Base-by-base conservation (phyloP, 2,329 filamentous ascomycete species). In the Fusarium citri region DNA sequence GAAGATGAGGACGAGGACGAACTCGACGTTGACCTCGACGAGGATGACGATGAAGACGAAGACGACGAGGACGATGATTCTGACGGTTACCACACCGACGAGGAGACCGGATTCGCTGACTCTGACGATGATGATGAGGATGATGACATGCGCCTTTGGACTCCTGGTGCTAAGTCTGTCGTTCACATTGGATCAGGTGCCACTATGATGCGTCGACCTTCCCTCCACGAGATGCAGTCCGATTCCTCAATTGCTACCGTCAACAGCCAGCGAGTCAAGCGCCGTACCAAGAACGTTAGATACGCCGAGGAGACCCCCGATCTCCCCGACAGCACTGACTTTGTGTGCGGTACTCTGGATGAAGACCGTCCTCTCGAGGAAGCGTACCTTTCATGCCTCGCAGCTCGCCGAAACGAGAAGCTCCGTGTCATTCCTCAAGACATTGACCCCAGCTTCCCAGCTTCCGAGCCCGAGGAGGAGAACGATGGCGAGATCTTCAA, bases 331-430 rank as follows among this genome's bases (percentile, higher is more conserved):
- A 98, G 94, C 80, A 98, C 96, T 16, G 96, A 99, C 79, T 99
- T 99, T 72, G 96, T 99, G n/a, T 98, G 96, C 76, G 96, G 96
- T 62, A 99, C 96, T 2, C 85, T 99, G 22, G 96, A 99, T 72
- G 96, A 99, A 80, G 96, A 99, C 76, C 90, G 94, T 46, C 94
- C 94, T 5, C 82, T 98, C n/a, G 96, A 99, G 78, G 94, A 94
- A 72, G 95, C 94, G 1, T 99, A 98, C 79, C 87, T 97, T 59
- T 92, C 93, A 4, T 94, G 92, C 74, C 86, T 97, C 61, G 92
- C 94, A 75, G 90, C 93, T 58, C 91, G 92, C 71, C 91, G 94
- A 73, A 91, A 91, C 48, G 90, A 91, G 72, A 97, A 94, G 82
- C 91, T 94, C 65, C 90, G 92, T 68, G 78, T 89, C 30, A 93